Conservation (phyloP, 2,329 filamentous ascomycete genomes). For the Penicillium crustosum region DNA sequence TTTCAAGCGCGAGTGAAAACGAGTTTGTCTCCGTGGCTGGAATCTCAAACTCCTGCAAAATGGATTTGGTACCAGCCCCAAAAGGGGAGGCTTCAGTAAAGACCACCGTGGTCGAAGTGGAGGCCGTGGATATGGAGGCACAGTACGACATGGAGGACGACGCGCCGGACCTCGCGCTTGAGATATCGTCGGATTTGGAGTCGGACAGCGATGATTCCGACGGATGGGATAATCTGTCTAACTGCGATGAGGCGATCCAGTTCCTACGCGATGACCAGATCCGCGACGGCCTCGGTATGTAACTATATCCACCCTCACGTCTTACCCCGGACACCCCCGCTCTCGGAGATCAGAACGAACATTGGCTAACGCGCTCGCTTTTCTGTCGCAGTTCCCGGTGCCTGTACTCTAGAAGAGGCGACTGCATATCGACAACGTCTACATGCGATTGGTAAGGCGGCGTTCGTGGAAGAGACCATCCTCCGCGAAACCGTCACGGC, state of each 20-base stretch:
- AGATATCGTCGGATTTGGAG: constrained; percentile 38
- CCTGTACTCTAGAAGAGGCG: constrained; percentile 69
- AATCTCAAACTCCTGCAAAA: constrained; percentile 34
- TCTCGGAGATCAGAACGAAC: constrained; percentile 20
- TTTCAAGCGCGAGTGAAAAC: constrained; percentile 23
- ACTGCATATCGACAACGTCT: constrained; percentile 67
- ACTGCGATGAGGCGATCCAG: constrained; percentile 64
- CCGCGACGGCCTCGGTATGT: constrained; percentile 48
- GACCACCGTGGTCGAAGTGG: constrained; percentile 38
- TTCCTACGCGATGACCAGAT: constrained; percentile 56
- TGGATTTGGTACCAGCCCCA: constrained; percentile 41
- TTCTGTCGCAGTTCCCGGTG: constrained; percentile 44
- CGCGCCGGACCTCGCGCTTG: constrained; percentile 30
- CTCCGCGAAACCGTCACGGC: constrained; percentile 68
- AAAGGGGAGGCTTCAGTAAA: constrained; percentile 37
- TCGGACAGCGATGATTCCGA: constrained; percentile 40
- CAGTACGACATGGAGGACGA: constrained; percentile 22
- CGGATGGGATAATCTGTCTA: constrained; percentile 63
- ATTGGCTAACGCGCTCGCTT: constrained; percentile 13
- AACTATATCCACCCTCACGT: constrained; percentile 21
- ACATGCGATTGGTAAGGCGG: constrained; percentile 71
- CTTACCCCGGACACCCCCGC: constrained; percentile 24
- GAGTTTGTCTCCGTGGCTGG: constrained; percentile 33
- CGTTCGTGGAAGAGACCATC: constrained; percentile 73
- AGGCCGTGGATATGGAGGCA: constrained; percentile 30